These are phyloP conservation scores for Starmerella ratchasimensis DNA, from an alignment of 805 yeast species.

Conservation along the genomic window DNA sequence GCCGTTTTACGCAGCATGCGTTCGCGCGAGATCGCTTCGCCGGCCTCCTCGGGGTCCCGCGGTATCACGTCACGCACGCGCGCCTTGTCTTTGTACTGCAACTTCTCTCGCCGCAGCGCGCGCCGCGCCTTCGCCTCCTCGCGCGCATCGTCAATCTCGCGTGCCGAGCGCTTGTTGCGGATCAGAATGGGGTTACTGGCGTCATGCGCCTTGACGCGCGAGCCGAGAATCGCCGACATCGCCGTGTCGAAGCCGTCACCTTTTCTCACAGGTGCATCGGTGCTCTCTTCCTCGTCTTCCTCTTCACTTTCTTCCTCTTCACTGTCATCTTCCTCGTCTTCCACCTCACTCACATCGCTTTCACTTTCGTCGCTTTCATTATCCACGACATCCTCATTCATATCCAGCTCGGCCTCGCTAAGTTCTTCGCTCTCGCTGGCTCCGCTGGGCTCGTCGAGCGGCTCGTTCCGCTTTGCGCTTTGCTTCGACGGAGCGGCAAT, in stretches of 20 bases:
- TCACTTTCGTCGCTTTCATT: background rate
- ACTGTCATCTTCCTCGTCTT: background rate
- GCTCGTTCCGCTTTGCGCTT: too few relatives aligned
- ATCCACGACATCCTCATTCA: too few relatives aligned
- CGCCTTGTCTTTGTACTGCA: constrained; percentile 47
- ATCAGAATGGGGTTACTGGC: constrained; percentile 83
- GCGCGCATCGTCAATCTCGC: constrained; percentile 65
- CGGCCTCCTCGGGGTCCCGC: constrained; percentile 38
- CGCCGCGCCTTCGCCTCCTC: constrained; percentile 73
- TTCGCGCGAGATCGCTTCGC: constrained; percentile 50
- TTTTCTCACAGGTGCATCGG: constrained; percentile 13
- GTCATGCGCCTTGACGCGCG: constrained; percentile 77
- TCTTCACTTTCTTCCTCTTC: constrained; percentile 4
- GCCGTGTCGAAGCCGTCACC: constrained; percentile 54
- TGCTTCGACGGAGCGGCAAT: too few relatives aligned
- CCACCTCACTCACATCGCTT: background rate
- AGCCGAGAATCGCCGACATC: constrained; percentile 66
- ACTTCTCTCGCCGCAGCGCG: constrained; percentile 57
- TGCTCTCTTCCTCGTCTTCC: constrained; percentile 7
- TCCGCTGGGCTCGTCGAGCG: too few relatives aligned
- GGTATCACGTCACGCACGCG: constrained; percentile 61
- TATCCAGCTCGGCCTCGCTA: too few relatives aligned
- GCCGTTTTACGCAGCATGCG: constrained; percentile 62
- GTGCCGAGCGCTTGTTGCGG: constrained; percentile 56
- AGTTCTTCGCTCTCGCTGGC: too few relatives aligned